These are phyloP conservation scores for Colletotrichum filicis DNA, from an alignment of 2,329 filamentous ascomycete species.

Conservation along the genomic window DNA sequence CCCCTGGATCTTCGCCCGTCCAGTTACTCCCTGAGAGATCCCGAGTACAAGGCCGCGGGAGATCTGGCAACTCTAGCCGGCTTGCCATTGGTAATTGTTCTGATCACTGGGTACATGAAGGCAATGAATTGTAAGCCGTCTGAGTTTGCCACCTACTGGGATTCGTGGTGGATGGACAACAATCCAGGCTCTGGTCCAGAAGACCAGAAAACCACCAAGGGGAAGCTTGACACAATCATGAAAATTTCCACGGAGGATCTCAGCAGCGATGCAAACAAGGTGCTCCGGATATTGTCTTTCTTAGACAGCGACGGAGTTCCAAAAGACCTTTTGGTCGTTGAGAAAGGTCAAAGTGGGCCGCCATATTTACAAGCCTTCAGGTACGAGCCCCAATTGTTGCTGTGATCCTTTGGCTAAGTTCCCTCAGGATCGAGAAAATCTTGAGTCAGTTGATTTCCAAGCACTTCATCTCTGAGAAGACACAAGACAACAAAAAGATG, in stretches of 20 bases:
- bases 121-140: constrained; percentile 30
- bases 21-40: constrained; percentile 18
- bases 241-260: constrained; percentile 34
- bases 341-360: constrained; percentile 17
- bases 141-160: constrained; percentile 36
- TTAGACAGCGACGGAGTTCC: constrained; percentile 35
- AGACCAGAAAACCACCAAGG: constrained; percentile 3
- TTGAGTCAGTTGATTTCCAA: constrained; percentile 13
- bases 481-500: constrained; percentile 22
- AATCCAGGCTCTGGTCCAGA: constrained; percentile 10
- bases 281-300: constrained; percentile 31
- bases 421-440: constrained; percentile 5
- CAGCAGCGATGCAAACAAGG: constrained; percentile 27
- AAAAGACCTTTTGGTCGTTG: constrained; percentile 33
- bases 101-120: constrained; percentile 37
- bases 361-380: constrained; percentile 25
- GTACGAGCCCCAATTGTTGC: not conserved
- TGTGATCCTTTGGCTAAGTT: not conserved
- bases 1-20: constrained; percentile 27
- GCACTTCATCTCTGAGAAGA: constrained; percentile 28
- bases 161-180: constrained; percentile 32
- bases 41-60: constrained; percentile 34
- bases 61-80: constrained; percentile 35
- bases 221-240: constrained; percentile 33
- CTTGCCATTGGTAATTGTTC: constrained; percentile 32